Evolutionary conservation across 306 rosid genomes (phyloP), one percentile per base, ranked within the genome.

Genomic region (Quercus mongolica): DNA sequence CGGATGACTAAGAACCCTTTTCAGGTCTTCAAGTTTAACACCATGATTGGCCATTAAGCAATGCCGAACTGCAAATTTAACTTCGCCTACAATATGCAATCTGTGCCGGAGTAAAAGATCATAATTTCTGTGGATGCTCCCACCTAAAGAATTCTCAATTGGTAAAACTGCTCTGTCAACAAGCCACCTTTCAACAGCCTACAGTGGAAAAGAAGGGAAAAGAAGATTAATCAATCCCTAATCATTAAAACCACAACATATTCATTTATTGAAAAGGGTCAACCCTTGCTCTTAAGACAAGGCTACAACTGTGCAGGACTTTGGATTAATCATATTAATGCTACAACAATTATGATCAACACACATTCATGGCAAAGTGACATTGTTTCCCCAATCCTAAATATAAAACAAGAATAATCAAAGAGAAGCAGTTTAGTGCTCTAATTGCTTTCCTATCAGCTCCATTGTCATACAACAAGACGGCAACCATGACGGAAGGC

Each of bases 91-190:
- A 75, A 95, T 95, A 74, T 93, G 98, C 88, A 95, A 80, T 11
- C 88, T 86, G 88, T 95, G 99, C 46, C 96, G 89, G 55, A 95
- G 97, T 85, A 95, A 82, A 80, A 95, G 97, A 76, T 95, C 99
- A 79, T 95, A 95, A 76, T 95, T 95, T 83, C 99, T 91, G 83
- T 95, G 99, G 83, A 95, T 95, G 87, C 99, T 93, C 69, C 99
- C 99, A 56, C 99, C 98, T 79, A 93, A 83, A 44, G 99, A 95
- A 80, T 95, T 95, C 86, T 95, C 99, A 57, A 95, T 91, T 20
- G 99, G 99, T 75, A 95, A 87, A 82, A 95, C 97, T 67, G 99
- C 99, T 88, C 99, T 89, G 87, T 95, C 97, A 74, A 93, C 98
- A 82, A 91, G 80, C 98, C 99, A 95, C 70, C 89, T 85, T 74